These are phyloP conservation scores for Macrocybe gigantea DNA, from an alignment of 768 basidiomycete species.

Conservation along the genomic window DNA sequence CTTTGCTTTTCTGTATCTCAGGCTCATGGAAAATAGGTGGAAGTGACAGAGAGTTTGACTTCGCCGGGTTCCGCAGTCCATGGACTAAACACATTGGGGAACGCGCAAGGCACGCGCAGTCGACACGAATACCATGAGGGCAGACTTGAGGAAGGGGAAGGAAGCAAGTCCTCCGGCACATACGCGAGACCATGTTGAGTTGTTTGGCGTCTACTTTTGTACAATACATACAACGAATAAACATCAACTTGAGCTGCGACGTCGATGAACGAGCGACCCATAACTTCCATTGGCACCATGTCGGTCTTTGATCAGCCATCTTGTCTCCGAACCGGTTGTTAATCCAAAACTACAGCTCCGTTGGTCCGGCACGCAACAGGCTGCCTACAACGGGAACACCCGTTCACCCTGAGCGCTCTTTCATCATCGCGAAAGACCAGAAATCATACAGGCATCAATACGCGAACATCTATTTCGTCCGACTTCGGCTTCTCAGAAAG, in stretches of 20 bases:
- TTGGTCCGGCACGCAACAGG: too few relatives aligned
- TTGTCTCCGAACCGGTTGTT: too few relatives aligned
- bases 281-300: too few relatives aligned
- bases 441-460: slow-evolving; percentile 53
- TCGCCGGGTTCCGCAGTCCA: slow-evolving; percentile 42
- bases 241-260: too few relatives aligned
- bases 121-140: slow-evolving; percentile 36
- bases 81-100: slow-evolving; percentile 39
- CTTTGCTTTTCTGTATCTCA: background rate
- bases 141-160: slow-evolving; percentile 41
- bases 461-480: slow-evolving; percentile 50
- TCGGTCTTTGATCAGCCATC: too few relatives aligned
- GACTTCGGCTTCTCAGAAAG: slow-evolving; percentile 35
- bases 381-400: slow-evolving; percentile 17
- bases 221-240: too few relatives aligned
- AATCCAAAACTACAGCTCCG: too few relatives aligned
- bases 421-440: slow-evolving; percentile 32
- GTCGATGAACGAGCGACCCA: too few relatives aligned
- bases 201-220: slow-evolving; percentile 3
- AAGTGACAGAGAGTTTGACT: slow-evolving; percentile 55
- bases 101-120: slow-evolving; percentile 16
- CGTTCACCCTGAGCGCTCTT: slow-evolving; percentile 36
- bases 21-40: slow-evolving; percentile 33
- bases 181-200: slow-evolving; percentile 63
- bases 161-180: slow-evolving; percentile 48